A percentile compares a stretch with the other conserved stretches of the same genome.
Conservation (phyloP, 768 basidiomycete species). For the Suillus ampliporus region DNA sequence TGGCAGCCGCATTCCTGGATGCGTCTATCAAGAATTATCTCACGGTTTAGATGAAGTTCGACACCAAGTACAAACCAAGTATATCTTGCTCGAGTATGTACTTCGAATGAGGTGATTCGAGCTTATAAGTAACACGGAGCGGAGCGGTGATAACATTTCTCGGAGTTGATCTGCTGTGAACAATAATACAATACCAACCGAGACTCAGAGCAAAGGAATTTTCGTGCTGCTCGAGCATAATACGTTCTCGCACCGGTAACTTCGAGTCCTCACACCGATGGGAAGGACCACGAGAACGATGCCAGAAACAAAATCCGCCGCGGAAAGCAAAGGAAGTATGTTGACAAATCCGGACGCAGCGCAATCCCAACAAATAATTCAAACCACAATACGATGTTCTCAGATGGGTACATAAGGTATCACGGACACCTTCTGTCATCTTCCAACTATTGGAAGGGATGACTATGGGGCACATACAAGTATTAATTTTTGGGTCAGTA, state of each 20-base stretch:
- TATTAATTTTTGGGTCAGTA: constrained; percentile 11
- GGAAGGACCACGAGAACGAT: constrained; percentile 19
- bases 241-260: constrained; percentile 9
- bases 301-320: constrained; percentile 20
- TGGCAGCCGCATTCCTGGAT: too few species aligned
- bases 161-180: constrained; percentile 9
- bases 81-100: too few species aligned
- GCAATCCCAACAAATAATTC: neutral
- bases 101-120: too few species aligned
- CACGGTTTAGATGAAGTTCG: too few species aligned
- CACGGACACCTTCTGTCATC: neutral
- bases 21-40: too few species aligned
- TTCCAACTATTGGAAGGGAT: too few species aligned
- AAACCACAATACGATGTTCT: constrained; percentile 1
- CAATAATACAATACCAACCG: constrained; percentile 4
- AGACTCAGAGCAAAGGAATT: neutral
- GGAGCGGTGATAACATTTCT: too few species aligned
- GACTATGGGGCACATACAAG: neutral
- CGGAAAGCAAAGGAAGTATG: neutral
- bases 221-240: constrained; percentile 18
- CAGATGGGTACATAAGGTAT: constrained; percentile 7
- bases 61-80: too few species aligned
- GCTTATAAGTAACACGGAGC: too few species aligned
- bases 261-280: constrained; percentile 12
- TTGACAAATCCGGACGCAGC: too few species aligned